Base-by-base conservation (phyloP, 2,329 filamentous ascomycete genomes). In the Beauveria sp. region DNA sequence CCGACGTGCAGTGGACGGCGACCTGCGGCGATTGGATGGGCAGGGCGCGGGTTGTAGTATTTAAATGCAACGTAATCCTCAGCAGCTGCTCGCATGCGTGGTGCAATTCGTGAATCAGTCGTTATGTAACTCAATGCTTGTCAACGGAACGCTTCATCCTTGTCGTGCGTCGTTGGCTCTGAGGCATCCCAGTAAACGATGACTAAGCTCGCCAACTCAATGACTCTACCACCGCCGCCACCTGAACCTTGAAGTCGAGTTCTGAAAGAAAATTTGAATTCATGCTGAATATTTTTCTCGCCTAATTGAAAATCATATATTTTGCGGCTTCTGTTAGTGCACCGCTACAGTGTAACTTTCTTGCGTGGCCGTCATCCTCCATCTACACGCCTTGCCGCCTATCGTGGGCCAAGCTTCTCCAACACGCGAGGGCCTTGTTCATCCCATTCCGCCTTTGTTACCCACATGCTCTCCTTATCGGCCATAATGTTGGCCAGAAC, bases 401-500 rank as follows among this genome's bases (percentile, higher is more conserved):
- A 95, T 84, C 93, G 88, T 56, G 92, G 91, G 16, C 95, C 95
- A 69, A 99, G 81, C 82, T 98, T 99, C 79, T 96, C 91, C 72
- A 99, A 77, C 64, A 90, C 88, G 62, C 89, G 83, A 43, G 89
- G 74, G 45, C 95, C 95, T 74, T 97, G 89, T 78, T 99, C 95
- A 71, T 95, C 85, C 95, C 95, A 99, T 77, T 99, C 95, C 71
- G 90, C 84, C 82, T 96, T 96, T 68, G 89, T 90, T 71, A 99
- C 93, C 95, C 95, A 99, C 95, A 98, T 98, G 74, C 88, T 90
- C 75, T 97, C 91, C 80, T 97, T 98, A 78, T 98, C 93, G 51
- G 95, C 93, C 89, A 99, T 98, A 76, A 99, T 96, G 74, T 98
- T 98, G 69, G 95, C 95, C 70, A 99, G 80, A 65, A 99, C 95